Evolutionary conservation across 2,329 filamentous ascomycete genomes (phyloP).

Genomic region (Talaromyces albobiverticillius): DNA sequence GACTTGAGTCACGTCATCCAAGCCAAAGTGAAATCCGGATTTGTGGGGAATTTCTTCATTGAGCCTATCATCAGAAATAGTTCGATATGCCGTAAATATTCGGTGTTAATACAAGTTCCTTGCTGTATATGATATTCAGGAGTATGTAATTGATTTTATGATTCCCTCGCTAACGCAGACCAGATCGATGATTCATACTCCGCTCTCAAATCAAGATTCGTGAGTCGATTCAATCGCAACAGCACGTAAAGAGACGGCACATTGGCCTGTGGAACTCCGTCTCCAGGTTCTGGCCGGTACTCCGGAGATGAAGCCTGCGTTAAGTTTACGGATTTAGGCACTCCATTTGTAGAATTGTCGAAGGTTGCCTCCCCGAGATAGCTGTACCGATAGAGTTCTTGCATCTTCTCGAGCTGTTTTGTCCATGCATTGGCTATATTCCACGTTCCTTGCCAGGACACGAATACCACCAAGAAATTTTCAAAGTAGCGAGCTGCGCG

Average conservation of each 20-base stretch:
- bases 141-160: neutral
- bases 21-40: neutral
- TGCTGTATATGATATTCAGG: too few relatives aligned
- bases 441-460: neutral
- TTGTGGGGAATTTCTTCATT: neutral
- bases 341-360: neutral
- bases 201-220: neutral
- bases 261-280: neutral
- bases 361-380: neutral
- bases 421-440: neutral
- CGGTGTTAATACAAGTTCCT: too few relatives aligned
- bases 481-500: neutral
- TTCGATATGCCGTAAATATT: too few relatives aligned
- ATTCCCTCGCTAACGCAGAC: neutral
- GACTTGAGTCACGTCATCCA: neutral
- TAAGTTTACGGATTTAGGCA: neutral
- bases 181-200: neutral
- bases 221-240: neutral
- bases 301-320: neutral
- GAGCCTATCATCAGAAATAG: neutral
- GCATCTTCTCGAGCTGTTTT: neutral
- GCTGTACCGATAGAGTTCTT: neutral
- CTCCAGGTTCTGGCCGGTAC: neutral
- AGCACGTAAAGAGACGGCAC: neutral
- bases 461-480: neutral